Evolutionary conservation across 805 yeast genomes (phyloP).

Genomic region (Cyberlindnera veronae): DNA sequence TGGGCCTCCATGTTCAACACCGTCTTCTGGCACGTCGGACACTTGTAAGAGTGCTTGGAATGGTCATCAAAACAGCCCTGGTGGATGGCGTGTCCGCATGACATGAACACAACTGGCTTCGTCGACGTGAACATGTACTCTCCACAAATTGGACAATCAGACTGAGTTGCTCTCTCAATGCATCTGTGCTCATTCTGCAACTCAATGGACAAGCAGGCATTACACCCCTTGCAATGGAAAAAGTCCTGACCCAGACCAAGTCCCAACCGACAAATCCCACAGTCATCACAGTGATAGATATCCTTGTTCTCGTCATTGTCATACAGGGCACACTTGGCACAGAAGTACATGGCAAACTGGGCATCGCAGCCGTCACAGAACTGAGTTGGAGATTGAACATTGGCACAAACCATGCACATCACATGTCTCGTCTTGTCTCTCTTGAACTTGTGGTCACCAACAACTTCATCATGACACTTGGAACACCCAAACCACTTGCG

Average conservation of each 20-base stretch:
- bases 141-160: slow-evolving; percentile 90
- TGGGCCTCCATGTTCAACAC: slow-evolving; percentile 85
- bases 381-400: slow-evolving; percentile 70
- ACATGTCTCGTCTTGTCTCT: slow-evolving; percentile 62
- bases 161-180: slow-evolving; percentile 81
- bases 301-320: slow-evolving; percentile 78
- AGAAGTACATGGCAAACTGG: slow-evolving; percentile 71
- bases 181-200: slow-evolving; percentile 76
- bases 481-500: slow-evolving; percentile 76
- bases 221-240: slow-evolving; percentile 87
- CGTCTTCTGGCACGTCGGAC: slow-evolving; percentile 87
- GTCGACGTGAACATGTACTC: slow-evolving; percentile 86
- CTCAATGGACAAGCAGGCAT: slow-evolving; percentile 81
- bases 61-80: slow-evolving; percentile 78
- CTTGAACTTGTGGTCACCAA: slow-evolving; percentile 50
- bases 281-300: slow-evolving; percentile 87
- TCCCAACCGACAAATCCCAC: slow-evolving; percentile 92
- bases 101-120: slow-evolving; percentile 83
- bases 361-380: slow-evolving; percentile 66
- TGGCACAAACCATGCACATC: slow-evolving; percentile 76
- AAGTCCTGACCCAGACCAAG: slow-evolving; percentile 84
- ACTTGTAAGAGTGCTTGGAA: slow-evolving; percentile 79
- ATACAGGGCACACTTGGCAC: slow-evolving; percentile 74
- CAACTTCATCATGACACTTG: slow-evolving; percentile 74
- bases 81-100: slow-evolving; percentile 93